A percentile compares a stretch with the other conserved stretches of the same genome.
Conservation (phyloP, 345 rosid genomes). For the Ceriops zippeliana region DNA sequence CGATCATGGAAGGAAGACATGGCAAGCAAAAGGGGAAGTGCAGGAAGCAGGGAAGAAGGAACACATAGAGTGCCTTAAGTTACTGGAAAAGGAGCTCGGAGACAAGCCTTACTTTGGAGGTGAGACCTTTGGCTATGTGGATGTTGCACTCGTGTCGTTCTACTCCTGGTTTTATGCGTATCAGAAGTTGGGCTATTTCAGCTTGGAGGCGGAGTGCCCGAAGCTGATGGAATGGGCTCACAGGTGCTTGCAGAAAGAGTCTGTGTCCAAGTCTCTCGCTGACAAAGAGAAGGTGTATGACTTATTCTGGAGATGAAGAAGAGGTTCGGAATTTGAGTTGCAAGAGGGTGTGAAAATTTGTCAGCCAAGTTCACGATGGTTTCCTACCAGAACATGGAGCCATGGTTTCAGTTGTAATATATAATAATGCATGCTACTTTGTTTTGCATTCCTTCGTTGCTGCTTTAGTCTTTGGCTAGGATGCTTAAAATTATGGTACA, state of each 20-base stretch:
- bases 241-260: neutral
- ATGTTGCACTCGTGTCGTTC: neutral
- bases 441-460: too few relatives aligned
- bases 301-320: neutral
- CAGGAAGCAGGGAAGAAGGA: neutral
- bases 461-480: too few relatives aligned
- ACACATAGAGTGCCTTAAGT: neutral
- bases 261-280: neutral
- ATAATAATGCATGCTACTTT: too few relatives aligned
- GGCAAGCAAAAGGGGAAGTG: neutral
- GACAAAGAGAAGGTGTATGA: neutral
- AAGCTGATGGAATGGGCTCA: neutral
- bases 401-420: too few relatives aligned
- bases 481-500: too few relatives aligned
- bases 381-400: too few relatives aligned
- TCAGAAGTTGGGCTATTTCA: neutral
- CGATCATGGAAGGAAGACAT: neutral
- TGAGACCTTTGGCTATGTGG: neutral
- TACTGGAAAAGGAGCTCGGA: neutral
- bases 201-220: neutral
- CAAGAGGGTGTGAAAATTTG: too few relatives aligned
- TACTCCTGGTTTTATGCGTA: neutral
- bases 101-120: neutral
- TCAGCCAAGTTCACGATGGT: too few relatives aligned
- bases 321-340: neutral